Evolutionary conservation across 345 rosid genomes (phyloP).

Genomic region (Brassica carinata): DNA sequence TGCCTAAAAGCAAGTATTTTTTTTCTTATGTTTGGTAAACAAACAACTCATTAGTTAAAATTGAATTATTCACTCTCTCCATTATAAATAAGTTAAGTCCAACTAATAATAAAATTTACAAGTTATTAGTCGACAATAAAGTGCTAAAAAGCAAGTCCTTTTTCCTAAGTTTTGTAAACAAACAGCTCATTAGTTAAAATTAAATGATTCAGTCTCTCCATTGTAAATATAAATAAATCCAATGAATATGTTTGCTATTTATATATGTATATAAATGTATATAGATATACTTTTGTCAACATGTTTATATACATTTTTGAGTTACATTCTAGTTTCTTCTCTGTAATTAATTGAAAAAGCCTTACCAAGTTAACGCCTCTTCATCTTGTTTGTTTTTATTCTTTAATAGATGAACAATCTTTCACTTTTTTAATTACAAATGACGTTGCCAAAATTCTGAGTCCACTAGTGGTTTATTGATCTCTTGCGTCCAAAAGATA

Average conservation of each 20-base stretch:
- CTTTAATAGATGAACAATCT: background rate
- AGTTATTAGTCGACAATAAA: too few relatives aligned
- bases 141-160: too few relatives aligned
- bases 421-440: background rate
- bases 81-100: background rate
- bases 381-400: slow-evolving; percentile 9
- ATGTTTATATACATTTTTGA: background rate
- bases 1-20: too few relatives aligned
- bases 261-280: too few relatives aligned
- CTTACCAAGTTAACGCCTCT: background rate
- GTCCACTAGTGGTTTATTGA: background rate
- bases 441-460: background rate
- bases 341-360: background rate
- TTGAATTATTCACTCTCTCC: background rate
- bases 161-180: background rate
- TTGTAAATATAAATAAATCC: background rate
- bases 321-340: background rate
- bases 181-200: background rate
- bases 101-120: background rate
- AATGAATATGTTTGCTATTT: background rate
- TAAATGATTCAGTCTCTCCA: background rate
- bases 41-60: background rate
- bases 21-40: background rate
- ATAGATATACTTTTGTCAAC: too few relatives aligned
- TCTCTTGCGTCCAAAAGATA: background rate